phyloP scores from a whole-genome alignment of 768 basidiomycete species.

The Russula abietina region DNA sequence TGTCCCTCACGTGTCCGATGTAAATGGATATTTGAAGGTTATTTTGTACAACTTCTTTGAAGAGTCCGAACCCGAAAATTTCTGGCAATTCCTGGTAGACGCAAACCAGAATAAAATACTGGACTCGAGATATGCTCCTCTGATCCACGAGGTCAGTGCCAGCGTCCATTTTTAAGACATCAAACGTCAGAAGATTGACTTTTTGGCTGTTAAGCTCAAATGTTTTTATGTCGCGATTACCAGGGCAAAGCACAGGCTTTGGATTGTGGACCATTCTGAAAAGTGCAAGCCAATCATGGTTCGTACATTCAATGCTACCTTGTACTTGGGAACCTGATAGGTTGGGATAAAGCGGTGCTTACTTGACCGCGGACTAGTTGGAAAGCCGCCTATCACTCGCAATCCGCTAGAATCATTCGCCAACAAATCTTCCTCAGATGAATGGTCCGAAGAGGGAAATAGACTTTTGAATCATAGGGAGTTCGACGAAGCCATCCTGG shows the following conservation, averaged over 20 bases:
- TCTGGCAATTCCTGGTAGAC: constrained; percentile 12
- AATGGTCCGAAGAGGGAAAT: constrained; percentile 16
- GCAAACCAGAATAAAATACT: neutral
- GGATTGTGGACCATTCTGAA: constrained; percentile 60
- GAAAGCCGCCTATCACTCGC: neutral
- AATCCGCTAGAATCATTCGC: constrained; percentile 7
- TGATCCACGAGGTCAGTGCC: constrained; percentile 13
- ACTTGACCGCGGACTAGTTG: constrained; percentile 1
- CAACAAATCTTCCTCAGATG: neutral
- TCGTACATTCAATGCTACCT: constrained; percentile 33
- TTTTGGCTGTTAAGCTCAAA: constrained; percentile 43
- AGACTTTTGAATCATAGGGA: constrained; percentile 1
- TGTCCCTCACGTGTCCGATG: neutral
- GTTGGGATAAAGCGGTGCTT: constrained; percentile 1
- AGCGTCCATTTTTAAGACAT: neutral
- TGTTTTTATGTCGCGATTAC: constrained; percentile 67
- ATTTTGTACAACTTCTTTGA: constrained; percentile 71
- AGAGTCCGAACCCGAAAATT: constrained; percentile 44
- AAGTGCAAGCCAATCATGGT: constrained; percentile 38
- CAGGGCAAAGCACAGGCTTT: constrained; percentile 59
- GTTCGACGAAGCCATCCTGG: constrained; percentile 15
- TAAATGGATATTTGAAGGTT: constrained; percentile 39
- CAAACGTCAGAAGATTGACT: neutral
- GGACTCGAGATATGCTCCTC: neutral
- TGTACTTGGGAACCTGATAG: neutral